Base-by-base conservation (phyloP, 768 basidiomycete species). In the Xerocomus spinulosus region DNA sequence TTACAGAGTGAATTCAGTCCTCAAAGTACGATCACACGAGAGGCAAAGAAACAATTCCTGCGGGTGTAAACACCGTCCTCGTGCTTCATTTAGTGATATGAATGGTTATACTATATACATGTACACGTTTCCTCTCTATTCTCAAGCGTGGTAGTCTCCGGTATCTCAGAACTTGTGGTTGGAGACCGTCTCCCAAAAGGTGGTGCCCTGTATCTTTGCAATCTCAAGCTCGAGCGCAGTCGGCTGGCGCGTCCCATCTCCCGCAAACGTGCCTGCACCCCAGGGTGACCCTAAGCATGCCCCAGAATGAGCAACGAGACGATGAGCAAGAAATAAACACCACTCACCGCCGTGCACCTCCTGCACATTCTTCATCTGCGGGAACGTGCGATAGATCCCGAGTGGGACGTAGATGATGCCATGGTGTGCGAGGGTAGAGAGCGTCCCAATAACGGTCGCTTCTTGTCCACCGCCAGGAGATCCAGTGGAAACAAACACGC, bases 401-500 rank as follows among this genome's bases (percentile, higher is more conserved):
- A 87, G 70, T 0, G 91, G 87, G 3, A 88, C 83, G 54, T 65
- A 87, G 63, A 77, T 69, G 48, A 86, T 77, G 9, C 87, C 87
- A 50, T 88, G 86, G 62, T 92, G 88, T 6, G 75, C 66, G 50
- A 91, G 61, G 42, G 84, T 79, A 46, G 77, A 78, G 63, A 87
- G 57, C 46, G 70, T 55, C 49, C 60, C 73, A 45, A 81, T 50
- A 44, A 70, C 69, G 8, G 84, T 85, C 10, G 71, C 49, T 59
- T 83, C 85, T 51, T 92, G 89, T 20, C 91, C 91, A 53, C 91
- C 88, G 49, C 89, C 87, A 10, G 72, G 78, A 14, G 74, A 69
- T 1, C 75, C 84, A 1, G 85, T 82, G 23, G 83, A 83, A 40
- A 88, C 79, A 72, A 92, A 92, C 42, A 80, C 68, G 17, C 81